These are phyloP conservation scores for Trichoderma citrinoviride DNA, from an alignment of 2,329 filamentous ascomycete species.

Conservation along the genomic window DNA sequence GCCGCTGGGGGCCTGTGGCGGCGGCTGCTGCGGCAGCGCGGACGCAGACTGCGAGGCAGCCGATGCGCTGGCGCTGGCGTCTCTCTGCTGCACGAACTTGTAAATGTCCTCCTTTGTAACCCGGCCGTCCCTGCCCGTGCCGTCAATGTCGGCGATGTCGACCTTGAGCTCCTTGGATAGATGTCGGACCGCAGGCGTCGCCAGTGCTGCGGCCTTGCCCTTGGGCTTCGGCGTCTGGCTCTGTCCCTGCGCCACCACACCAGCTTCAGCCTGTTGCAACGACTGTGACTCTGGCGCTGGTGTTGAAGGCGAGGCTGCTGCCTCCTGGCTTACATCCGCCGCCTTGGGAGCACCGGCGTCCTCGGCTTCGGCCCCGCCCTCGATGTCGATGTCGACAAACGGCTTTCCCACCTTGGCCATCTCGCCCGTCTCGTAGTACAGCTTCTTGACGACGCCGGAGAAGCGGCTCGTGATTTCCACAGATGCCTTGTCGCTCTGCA, in stretches of 20 bases:
- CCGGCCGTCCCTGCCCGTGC: constrained; percentile 86
- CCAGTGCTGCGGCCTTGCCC: constrained; percentile 70
- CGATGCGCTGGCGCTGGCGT: constrained; percentile 34
- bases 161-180: constrained; percentile 77
- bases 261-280: not conserved
- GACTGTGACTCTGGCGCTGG: constrained; percentile 25
- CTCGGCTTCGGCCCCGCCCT: constrained; percentile 62
- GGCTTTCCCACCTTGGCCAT: constrained; percentile 95
- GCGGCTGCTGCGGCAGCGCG: not conserved
- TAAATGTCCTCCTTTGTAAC: constrained; percentile 92
- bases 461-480: constrained; percentile 94
- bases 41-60: constrained; percentile 25
- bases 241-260: not conserved
- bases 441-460: constrained; percentile 90
- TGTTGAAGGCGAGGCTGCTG: constrained; percentile 29
- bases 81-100: constrained; percentile 59
- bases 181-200: constrained; percentile 89
- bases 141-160: constrained; percentile 73
- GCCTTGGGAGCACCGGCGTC: constrained; percentile 37
- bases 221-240: constrained; percentile 34
- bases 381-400: constrained; percentile 91
- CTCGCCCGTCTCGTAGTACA: constrained; percentile 93
- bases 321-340: constrained; percentile 33
- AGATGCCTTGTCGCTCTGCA: constrained; percentile 94
- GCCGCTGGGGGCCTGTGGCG: constrained; percentile 3